A percentile compares a stretch with the other conserved stretches of the same genome.
These are phyloP conservation scores for Tolypocladium nubicola DNA, from an alignment of 2,329 filamentous ascomycete genomes.

Conservation along the genomic window DNA sequence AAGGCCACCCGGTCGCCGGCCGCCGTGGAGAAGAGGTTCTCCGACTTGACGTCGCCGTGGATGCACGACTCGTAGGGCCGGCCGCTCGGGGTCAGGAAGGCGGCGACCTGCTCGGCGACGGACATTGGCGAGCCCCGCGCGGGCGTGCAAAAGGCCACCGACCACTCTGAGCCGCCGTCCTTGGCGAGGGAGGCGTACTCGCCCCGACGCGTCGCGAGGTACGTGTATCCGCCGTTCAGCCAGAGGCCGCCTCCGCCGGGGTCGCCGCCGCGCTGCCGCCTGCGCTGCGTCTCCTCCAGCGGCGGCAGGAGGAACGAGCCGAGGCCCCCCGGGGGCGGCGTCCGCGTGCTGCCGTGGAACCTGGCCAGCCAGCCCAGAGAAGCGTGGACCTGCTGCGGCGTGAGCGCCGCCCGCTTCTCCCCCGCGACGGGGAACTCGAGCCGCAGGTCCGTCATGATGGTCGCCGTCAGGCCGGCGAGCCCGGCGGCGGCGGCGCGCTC, in stretches of 20 bases:
- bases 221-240: slow-evolving; percentile 60
- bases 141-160: slow-evolving; percentile 30
- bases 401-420: slow-evolving; percentile 39
- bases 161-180: slow-evolving; percentile 45
- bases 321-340: slow-evolving; percentile 12
- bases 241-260: slow-evolving; percentile 29
- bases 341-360: slow-evolving; percentile 49
- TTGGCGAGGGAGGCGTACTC: slow-evolving; percentile 40
- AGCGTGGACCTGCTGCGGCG: slow-evolving; percentile 34
- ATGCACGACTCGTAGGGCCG: slow-evolving; percentile 43
- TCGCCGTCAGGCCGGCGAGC: slow-evolving; percentile 35
- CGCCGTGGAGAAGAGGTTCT: slow-evolving; percentile 51
- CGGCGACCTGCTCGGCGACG: slow-evolving; percentile 41
- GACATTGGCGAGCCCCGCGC: slow-evolving; percentile 16
- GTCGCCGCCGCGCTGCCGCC: slow-evolving; percentile 3
- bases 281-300: slow-evolving; percentile 36
- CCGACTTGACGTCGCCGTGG: slow-evolving; percentile 60
- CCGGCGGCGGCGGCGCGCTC: slow-evolving; percentile 14
- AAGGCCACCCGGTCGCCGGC: slow-evolving; percentile 45
- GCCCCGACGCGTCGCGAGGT: slow-evolving; percentile 49
- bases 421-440: slow-evolving; percentile 43
- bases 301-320: slow-evolving; percentile 40
- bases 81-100: slow-evolving; percentile 34
- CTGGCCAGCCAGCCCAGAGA: slow-evolving; percentile 51
- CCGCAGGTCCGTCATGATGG: slow-evolving; percentile 46